phyloP scores from a whole-genome alignment of 108 stramenopile genomes.

The Asterionellopsis glacialis region DNA sequence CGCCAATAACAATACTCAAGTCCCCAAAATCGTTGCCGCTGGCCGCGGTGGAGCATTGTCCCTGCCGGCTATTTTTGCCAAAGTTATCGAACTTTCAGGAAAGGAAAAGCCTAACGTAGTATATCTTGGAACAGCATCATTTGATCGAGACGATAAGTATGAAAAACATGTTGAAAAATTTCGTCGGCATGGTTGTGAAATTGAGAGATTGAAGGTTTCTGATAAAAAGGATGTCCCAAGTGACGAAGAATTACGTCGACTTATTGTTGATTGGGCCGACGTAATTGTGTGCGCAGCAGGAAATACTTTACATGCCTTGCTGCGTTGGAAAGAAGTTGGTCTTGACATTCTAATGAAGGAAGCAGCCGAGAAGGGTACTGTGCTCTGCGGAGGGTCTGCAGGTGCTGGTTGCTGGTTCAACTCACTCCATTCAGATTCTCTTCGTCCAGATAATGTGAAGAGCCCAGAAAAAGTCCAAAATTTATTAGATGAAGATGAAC shows the following conservation, averaged over 20 bases:
- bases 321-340: conserved; percentile 66
- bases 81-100: conserved; percentile 1
- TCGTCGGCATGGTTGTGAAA: conserved; percentile 20
- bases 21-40: conserved; percentile 7
- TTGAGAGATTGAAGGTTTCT: conserved; percentile 15
- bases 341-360: conserved; percentile 41
- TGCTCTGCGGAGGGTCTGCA: conserved; percentile 72
- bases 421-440: conserved; percentile 65
- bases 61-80: conserved; percentile 5
- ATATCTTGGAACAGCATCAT: conserved; percentile 32
- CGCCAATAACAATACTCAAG: no score
- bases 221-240: conserved; percentile 15
- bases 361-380: conserved; percentile 35
- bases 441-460: conserved; percentile 7
- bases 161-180: conserved; percentile 19
- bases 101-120: not conserved
- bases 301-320: conserved; percentile 80
- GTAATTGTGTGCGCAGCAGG: conserved; percentile 74
- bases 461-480: conserved; percentile 7
- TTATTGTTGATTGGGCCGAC: conserved; percentile 37
- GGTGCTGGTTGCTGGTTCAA: conserved; percentile 91
- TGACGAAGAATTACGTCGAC: no score
- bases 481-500: conserved; percentile 2
- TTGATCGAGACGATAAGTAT: conserved; percentile 29
- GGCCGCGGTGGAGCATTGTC: conserved; percentile 1